Evolutionary conservation across 73 alveolate species (phyloP), one percentile per base, ranked within the genome.

Genomic region (Tetrahymena borealis): DNA sequence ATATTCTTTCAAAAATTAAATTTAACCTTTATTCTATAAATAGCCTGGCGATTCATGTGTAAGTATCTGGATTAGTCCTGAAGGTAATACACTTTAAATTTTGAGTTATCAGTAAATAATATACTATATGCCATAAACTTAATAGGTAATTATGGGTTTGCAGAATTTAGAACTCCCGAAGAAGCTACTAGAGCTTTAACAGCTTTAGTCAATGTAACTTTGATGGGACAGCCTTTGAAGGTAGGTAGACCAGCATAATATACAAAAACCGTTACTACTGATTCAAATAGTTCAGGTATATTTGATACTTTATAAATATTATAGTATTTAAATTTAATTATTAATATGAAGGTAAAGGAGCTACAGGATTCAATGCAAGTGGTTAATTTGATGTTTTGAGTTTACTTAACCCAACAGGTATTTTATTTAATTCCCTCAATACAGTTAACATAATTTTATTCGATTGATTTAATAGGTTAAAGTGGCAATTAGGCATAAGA

Each of bases 171-270:
- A 93, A 92, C 99, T 0, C 97, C 99, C 0, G 99, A 97, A 90
- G 99, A 98, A 93, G 99, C 99, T 4, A 97, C 98, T 33, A 92
- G 94, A 91, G 99, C 99, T n/a, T 96, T 98, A 79, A 94, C 95
- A 18, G 93, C 98, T 91, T 93, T 96, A 94, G 98, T 60, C 16
- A 60, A 98, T 13, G 97, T 98, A 79, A 96, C 97, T 77, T 91
- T 98, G 60, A 91, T 94, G 94, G 99, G 98, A 28, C 42, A 91
- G 31, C 96, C 95, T 33, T 90, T 98, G 43, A 98, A 97, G 91
- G 96, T 98, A 3, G 99, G 99, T 24, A 95, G 99, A 92, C 99
- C 99, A 15, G 96, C 95, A 94, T 96, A 99, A 7, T 93, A 79
- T 40, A 79, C 91, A 12, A 78, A 90, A 24, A 39, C 78, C 5